Evolutionary conservation across 164 flowering plant genomes (phyloP).

Genomic region (Stephania cephalantha): DNA sequence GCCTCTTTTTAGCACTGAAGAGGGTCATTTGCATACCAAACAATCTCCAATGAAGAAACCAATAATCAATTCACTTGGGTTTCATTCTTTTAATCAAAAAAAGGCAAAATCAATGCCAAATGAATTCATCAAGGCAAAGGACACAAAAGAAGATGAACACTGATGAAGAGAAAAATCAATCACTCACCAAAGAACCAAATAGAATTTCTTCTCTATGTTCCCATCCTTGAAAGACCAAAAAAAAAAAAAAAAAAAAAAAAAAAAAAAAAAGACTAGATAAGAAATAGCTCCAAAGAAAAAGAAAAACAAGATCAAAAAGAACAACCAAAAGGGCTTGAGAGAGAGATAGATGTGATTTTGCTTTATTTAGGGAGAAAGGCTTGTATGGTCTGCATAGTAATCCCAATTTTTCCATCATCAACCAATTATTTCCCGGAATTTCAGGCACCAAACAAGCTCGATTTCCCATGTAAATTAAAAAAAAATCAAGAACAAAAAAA

Average conservation of each 20-base stretch:
- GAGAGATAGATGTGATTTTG: slow-evolving; percentile 2
- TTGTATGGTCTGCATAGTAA: slow-evolving; percentile 9
- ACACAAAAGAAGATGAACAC: neutral
- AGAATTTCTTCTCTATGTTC: neutral
- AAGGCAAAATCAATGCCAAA: neutral
- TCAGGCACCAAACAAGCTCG: slow-evolving; percentile 15
- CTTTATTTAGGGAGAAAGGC: slow-evolving; percentile 8
- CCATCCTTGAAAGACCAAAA: slow-evolving; percentile 2
- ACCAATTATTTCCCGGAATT: slow-evolving; percentile 5
- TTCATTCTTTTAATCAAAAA: neutral
- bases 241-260: neutral
- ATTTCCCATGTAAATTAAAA: neutral
- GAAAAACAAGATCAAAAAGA: neutral
- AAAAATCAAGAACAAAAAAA: neutral
- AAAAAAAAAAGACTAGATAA: neutral
- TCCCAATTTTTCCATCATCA: slow-evolving; percentile 6
- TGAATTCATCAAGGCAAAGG: neutral
- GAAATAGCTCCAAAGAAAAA: neutral
- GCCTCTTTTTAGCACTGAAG: too few species aligned
- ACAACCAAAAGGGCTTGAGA: neutral
- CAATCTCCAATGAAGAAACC: neutral
- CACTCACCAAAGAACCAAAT: neutral
- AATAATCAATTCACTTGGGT: neutral
- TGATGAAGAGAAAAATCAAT: neutral
- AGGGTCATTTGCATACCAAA: too few species aligned